Evolutionary conservation across 208 protist species (phyloP), one percentile per base, ranked within the genome.

Genomic region (Trypanosoma scelopori): DNA sequence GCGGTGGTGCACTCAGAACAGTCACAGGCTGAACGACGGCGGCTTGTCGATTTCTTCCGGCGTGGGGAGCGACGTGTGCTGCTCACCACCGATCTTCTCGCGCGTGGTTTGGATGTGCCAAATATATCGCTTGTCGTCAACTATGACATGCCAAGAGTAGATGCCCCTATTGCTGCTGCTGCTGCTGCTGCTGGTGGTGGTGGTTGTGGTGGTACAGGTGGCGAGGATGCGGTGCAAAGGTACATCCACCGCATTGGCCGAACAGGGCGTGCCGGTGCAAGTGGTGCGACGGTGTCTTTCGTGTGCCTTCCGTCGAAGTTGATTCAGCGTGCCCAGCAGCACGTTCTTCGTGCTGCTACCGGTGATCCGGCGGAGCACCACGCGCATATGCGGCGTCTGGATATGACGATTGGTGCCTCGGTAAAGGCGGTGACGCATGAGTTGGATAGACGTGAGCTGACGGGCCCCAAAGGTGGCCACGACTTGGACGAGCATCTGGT

Each of bases 231-330:
- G 5, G 71, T 92, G 30, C 48, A 71, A 48, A 72, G 97, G 46
- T 99, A 99, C 75, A 91, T 99, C 47, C 98, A 99, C 67, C 87
- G 98, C 39, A 94, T 99, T 60, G 98, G 95, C 18, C 84, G 93
- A 22, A 94, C 90, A 20, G 97, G 89, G 47, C 94, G 87, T 72
- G 97, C 80, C 20, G 97, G 84, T 12, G 69, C 64, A 58, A 82
- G 66, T n/a, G 95, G 98, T 18, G 71, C 87, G 22, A 86, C 98
- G 0, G 74, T 98, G 15, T 98, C 97, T 0, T 94, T 99, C 32
- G 92, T 98, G 20, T 90, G 92, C 5, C 47, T 94, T 57, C 67
- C 81, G 3, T 76, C 65, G 0, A 55, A 47, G 28, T 60, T 84
- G 53, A 65, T 94, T 51, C 60, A 69, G n/a, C 60, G 70, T 20